Conservation (phyloP, 495 filamentous ascomycete genomes). For the Daldinia loculata region DNA sequence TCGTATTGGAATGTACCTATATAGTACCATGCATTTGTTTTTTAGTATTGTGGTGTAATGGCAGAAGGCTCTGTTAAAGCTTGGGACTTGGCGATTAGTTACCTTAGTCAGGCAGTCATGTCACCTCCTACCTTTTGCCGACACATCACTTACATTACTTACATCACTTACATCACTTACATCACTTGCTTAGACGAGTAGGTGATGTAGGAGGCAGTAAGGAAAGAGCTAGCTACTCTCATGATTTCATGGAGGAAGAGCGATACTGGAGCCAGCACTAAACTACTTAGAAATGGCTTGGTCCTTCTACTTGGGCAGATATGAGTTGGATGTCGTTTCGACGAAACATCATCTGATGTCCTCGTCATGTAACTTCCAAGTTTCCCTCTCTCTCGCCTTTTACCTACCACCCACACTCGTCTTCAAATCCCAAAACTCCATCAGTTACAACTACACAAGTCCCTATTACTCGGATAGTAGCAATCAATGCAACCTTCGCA, state of each 20-base stretch:
- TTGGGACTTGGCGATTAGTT: slow-evolving; percentile 11
- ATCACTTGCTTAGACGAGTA: slow-evolving; percentile 6
- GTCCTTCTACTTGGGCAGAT: slow-evolving; percentile 11
- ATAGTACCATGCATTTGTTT: slow-evolving; percentile 15
- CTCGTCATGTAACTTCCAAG: slow-evolving; percentile 9
- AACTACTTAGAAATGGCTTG: slow-evolving; percentile 29
- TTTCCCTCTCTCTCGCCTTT: slow-evolving; percentile 8
- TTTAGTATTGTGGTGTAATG: slow-evolving; percentile 4
- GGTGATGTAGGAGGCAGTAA: slow-evolving; percentile 6
- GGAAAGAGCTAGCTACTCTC: slow-evolving; percentile 16
- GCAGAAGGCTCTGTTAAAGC: slow-evolving; percentile 3
- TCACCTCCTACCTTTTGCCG: slow-evolving; percentile 3
- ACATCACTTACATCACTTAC: slow-evolving; percentile 1
- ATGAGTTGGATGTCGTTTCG: slow-evolving; percentile 10
- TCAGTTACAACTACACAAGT: not conserved
- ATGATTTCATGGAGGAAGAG: not conserved
- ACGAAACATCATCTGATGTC: slow-evolving; percentile 20
- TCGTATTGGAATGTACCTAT: slow-evolving; percentile 16
- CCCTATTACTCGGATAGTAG: slow-evolving; percentile 3
- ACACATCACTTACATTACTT: slow-evolving; percentile 8
- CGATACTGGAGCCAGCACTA: not conserved
- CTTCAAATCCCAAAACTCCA: not conserved
- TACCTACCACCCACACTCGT: not conserved
- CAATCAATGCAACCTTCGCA: slow-evolving; percentile 12
- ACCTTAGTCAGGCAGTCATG: slow-evolving; percentile 9